Base-by-base conservation (phyloP, 495 filamentous ascomycete species). In the Venustampulla echinocandica region DNA sequence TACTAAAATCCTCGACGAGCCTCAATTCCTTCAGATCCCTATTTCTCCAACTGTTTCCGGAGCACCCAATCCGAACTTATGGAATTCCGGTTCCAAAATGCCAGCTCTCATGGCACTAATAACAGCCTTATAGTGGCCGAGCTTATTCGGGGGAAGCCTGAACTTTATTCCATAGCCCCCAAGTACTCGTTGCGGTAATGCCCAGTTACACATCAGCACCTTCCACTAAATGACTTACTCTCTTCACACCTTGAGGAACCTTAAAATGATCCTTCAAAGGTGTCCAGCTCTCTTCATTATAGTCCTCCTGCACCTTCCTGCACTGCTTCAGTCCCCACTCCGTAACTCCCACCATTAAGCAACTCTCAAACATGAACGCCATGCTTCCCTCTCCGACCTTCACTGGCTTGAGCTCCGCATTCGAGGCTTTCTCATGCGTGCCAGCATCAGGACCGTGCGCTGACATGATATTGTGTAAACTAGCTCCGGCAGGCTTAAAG, bases 251-350 rank as follows among this genome's bases (percentile, higher is more conserved):
- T 10, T 47, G 47, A 0, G 49, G 40, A 24, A 50, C 22, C 23
- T 50, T 51, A 27, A 93, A 95, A 59, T 85, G 81, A 30, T 83
- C 69, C 65, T 86, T 83, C 50, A 94, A 59, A 5, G 80, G 77
- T 25, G 74, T 76, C 89, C 89, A 95, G 62, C 85, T 90, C 64
- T 94, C 83, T 42, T 79, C 77, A 59, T 81, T 90, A 56, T 95
- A 94, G 44, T 75, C 77, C 51, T 78, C 73, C 65, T 95, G 89
- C 28, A 93, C 83, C 70, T 90, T 93, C 56, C 75, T 69, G 54
- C 88, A 94, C 36, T 72, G 80, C 64, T 85, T 82, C 42, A 94
- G 63, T 0, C 87, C 89, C 89, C 89, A 95, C 53, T 90, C 85
- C 13, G 88, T 93, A 11, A 94, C 87, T 3, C 89, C 89, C 9